Conservation (phyloP, 176 grass and related monocot species). For the Otatea glauca region DNA sequence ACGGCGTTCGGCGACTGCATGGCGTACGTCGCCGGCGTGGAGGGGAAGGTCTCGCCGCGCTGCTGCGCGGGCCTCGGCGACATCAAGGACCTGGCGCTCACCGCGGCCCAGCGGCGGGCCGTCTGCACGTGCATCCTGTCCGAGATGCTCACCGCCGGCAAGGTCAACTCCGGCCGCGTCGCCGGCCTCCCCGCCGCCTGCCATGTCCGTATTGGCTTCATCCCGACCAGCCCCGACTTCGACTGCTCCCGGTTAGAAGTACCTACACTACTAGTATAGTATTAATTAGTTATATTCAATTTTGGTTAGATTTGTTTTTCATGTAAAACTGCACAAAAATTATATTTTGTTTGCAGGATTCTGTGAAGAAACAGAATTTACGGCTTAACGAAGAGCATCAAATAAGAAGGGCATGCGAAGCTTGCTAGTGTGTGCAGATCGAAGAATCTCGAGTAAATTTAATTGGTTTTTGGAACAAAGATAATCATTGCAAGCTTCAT, state of each 20-base stretch:
- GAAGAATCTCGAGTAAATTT: neutral
- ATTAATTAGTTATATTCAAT: neutral
- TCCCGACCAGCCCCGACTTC: slow-evolving; percentile 37
- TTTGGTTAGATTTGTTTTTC: neutral
- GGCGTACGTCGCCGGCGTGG: neutral
- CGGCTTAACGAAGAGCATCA: neutral
- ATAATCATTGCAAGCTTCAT: neutral
- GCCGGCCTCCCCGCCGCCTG: slow-evolving; percentile 27
- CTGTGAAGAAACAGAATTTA: neutral
- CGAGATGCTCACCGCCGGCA: slow-evolving; percentile 30
- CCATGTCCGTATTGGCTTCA: neutral
- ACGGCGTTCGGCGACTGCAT: slow-evolving; percentile 48
- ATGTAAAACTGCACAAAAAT: neutral
- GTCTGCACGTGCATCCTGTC: slow-evolving; percentile 36
- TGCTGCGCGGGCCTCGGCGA: slow-evolving; percentile 36
- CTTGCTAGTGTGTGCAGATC: neutral
- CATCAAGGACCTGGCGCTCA: neutral
- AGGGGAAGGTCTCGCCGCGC: neutral
- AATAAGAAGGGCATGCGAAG: neutral
- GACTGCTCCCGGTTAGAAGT: slow-evolving; percentile 28
- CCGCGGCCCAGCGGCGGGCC: neutral
- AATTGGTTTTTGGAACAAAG: neutral
- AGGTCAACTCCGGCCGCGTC: slow-evolving; percentile 5
- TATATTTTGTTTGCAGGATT: neutral
- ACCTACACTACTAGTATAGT: neutral